phyloP scores from a whole-genome alignment of 805 yeast species.

The Lipomyces chichibuensis region DNA sequence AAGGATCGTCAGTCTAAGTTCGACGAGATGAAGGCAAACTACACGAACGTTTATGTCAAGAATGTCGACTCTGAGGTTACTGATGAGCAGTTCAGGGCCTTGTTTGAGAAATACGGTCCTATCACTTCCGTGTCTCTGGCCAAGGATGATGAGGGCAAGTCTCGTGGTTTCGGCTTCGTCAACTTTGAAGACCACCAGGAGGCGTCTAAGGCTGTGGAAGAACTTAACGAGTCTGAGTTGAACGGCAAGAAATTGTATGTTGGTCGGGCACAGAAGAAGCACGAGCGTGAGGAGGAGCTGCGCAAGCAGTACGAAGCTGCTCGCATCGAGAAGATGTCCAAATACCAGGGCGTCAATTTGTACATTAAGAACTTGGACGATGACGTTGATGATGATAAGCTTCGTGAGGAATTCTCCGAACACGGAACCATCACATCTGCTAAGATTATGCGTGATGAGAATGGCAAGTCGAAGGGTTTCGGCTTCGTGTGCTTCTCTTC shows the following conservation, averaged over 20 bases:
- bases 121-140: constrained; percentile 83
- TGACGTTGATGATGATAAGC: constrained; percentile 83
- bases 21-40: constrained; percentile 87
- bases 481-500: constrained; percentile 97
- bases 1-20: constrained; percentile 93
- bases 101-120: constrained; percentile 74
- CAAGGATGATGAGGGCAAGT: constrained; percentile 81
- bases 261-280: constrained; percentile 99
- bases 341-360: constrained; percentile 97
- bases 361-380: constrained; percentile 97
- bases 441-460: constrained; percentile 92
- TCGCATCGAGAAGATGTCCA: constrained; percentile 85
- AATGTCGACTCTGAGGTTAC: constrained; percentile 75
- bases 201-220: constrained; percentile 91
- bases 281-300: constrained; percentile 95
- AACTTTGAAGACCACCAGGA: constrained; percentile 85
- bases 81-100: constrained; percentile 55
- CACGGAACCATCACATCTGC: constrained; percentile 95
- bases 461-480: constrained; percentile 95
- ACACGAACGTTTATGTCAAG: constrained; percentile 94
- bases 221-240: constrained; percentile 81
- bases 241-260: constrained; percentile 87
- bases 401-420: constrained; percentile 88
- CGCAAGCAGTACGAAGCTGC: constrained; percentile 91
- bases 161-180: constrained; percentile 95